Conservation (phyloP, 148 eudicot species). For the Chenopodium album region DNA sequence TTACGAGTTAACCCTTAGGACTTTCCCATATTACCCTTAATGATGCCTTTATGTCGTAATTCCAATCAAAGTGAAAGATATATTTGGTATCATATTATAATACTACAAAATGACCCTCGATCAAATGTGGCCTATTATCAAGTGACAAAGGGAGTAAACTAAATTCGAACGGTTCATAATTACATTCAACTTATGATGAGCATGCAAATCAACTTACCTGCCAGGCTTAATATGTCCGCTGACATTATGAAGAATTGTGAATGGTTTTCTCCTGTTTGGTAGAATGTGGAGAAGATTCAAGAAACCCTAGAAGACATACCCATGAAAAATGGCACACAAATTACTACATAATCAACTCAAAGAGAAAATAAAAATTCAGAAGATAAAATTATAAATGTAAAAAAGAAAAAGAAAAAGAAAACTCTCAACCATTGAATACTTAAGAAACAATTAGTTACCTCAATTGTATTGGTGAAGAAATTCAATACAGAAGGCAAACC, state of each 20-base stretch:
- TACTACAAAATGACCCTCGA: background rate
- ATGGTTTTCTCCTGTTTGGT: slow-evolving; percentile 63
- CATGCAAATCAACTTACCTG: slow-evolving; percentile 44
- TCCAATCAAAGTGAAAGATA: background rate
- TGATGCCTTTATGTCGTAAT: background rate
- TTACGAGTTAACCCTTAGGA: background rate
- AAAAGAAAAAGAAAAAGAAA: no score
- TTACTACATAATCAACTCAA: background rate
- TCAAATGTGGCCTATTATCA: background rate
- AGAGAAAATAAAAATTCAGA: background rate
- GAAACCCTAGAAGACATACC: slow-evolving; percentile 36
- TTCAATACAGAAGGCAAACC: slow-evolving; percentile 80
- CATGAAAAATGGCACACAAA: background rate
- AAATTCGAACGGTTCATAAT: background rate
- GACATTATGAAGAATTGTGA: slow-evolving; percentile 72
- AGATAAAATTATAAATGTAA: background rate
- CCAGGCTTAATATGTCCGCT: slow-evolving; percentile 89
- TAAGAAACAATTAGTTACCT: slow-evolving; percentile 42
- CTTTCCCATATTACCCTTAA: background rate
- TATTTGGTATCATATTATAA: no score
- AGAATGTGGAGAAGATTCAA: slow-evolving; percentile 62
- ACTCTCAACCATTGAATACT: background rate
- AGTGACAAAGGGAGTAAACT: background rate
- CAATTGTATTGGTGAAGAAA: slow-evolving; percentile 57
- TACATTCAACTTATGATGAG: background rate